Evolutionary conservation across 2,329 filamentous ascomycete genomes (phyloP), one percentile per base, ranked within the genome.

Genomic region (Aspergillus melleus): DNA sequence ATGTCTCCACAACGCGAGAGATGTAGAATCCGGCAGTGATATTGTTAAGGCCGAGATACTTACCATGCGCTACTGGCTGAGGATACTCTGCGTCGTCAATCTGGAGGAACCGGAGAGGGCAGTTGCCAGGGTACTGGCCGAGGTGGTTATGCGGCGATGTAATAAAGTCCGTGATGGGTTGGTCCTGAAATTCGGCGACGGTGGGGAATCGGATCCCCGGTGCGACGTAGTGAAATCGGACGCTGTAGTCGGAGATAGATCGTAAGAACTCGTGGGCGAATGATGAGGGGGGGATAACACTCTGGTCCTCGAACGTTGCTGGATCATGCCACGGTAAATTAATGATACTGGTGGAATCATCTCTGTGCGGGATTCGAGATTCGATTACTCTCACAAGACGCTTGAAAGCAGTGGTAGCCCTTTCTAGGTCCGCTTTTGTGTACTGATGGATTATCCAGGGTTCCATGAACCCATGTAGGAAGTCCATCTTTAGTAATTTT

Each of bases 221-320:
- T n/a, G 63, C 61, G 54, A 66, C 62, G 24, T 65, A 62, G 52
- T 53, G 49, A 51, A 66, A 69, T 49, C 50, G 55, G 55, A 57
- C 36, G 44, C 46, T 30, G 36, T 39, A 52, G 49, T 50, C 20
- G 16, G 55, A 57, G 39, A 57, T 57, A 24, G 55, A 49, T 19
- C 32, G 51, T 9, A 57, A 39, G 22, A 57, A 52, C 49, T 52
- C 46, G 26, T 57, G 19, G 49, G 55, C 55, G 52, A 57, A 57
- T 52, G 55, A 57, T 49, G 20, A 47, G 47, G 55, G 20, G 20
- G 55, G 55, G 20, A 52, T 49, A n/a, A 57, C 12, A 26, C 24
- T 22, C 20, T 52, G 22, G 49, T 57, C 22, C 47, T 26, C 12
- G 36, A 42, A 22, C 29, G 39, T 49, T 20, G 24, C 49, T 36